Percentiles rank a stretch among this genome's conserved stretches.
These are phyloP conservation scores for Pichia paraexigua DNA, from an alignment of 805 yeast genomes.

Conservation along the genomic window DNA sequence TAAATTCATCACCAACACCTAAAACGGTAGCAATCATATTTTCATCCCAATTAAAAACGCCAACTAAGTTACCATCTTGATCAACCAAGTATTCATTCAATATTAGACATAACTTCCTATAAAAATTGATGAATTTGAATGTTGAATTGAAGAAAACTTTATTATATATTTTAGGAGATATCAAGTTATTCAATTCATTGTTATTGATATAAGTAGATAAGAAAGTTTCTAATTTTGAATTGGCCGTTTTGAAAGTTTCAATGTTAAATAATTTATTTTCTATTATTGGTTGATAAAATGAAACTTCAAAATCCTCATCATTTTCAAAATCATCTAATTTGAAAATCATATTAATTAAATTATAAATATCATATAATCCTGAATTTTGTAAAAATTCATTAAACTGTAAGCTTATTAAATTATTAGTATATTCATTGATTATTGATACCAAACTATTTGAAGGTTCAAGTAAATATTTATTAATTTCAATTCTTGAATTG, in stretches of 20 bases:
- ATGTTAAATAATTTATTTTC: slow-evolving; percentile 52
- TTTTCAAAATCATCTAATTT: slow-evolving; percentile 33
- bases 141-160: slow-evolving; percentile 46
- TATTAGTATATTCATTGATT: slow-evolving; percentile 24
- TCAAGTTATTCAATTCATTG: slow-evolving; percentile 44
- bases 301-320: slow-evolving; percentile 51
- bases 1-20: slow-evolving; percentile 46
- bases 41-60: slow-evolving; percentile 45
- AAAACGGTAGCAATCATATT: slow-evolving; percentile 57
- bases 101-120: slow-evolving; percentile 32
- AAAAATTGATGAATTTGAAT: slow-evolving; percentile 40
- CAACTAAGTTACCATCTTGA: slow-evolving; percentile 16
- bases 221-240: slow-evolving; percentile 39
- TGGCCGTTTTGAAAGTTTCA: slow-evolving; percentile 36
- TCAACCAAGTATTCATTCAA: slow-evolving; percentile 31
- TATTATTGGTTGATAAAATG: slow-evolving; percentile 54
- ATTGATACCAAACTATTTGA: not conserved
- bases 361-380: slow-evolving; percentile 50
- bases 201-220: slow-evolving; percentile 58
- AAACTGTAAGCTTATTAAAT: slow-evolving; percentile 36
- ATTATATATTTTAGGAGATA: slow-evolving; percentile 56
- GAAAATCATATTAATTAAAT: slow-evolving; percentile 64
- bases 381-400: slow-evolving; percentile 42
- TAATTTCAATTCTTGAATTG: slow-evolving; percentile 43
- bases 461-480: slow-evolving; percentile 30